A percentile compares a stretch with the other conserved stretches of the same genome.
Evolutionary conservation across 2,329 filamentous ascomycete species (phyloP).

Genomic region (Nigrospora sphaerica): DNA sequence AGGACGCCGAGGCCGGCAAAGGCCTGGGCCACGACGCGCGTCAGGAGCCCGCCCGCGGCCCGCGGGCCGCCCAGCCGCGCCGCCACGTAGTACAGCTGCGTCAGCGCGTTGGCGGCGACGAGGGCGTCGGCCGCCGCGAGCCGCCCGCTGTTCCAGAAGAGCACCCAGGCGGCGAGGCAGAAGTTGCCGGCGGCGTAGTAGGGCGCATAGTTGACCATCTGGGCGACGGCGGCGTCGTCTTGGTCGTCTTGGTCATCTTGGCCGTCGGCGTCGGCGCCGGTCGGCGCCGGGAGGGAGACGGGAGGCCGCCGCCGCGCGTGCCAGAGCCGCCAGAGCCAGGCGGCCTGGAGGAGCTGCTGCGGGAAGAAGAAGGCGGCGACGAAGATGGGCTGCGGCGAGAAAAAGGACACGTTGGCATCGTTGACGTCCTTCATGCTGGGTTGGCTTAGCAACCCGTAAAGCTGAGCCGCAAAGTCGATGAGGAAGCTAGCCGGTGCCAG

Average conservation of each 20-base stretch:
- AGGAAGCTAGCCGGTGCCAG: constrained; percentile 47
- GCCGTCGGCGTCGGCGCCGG: no score
- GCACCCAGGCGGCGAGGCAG: constrained; percentile 53
- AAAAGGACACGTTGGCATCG: constrained; percentile 50
- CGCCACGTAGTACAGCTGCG: constrained; percentile 47
- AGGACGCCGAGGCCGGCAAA: constrained; percentile 55
- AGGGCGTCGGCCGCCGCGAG: constrained; percentile 47
- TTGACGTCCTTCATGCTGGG: constrained; percentile 56
- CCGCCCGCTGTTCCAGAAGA: constrained; percentile 50
- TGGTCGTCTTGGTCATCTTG: constrained; percentile 24
- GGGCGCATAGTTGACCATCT: constrained; percentile 47
- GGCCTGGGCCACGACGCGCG: constrained; percentile 50
- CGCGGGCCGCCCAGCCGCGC: constrained; percentile 37
- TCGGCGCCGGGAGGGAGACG: no score
- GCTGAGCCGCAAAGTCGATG: constrained; percentile 50
- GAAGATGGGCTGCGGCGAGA: constrained; percentile 50
- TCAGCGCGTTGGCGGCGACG: constrained; percentile 46
- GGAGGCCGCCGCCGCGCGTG: no score
- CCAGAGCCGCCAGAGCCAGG: constrained; percentile 50
- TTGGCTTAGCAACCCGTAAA: constrained; percentile 48
- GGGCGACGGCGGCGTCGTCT: constrained; percentile 32
- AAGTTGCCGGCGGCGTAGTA: constrained; percentile 50
- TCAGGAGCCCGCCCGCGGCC: constrained; percentile 49
- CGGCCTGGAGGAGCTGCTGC: constrained; percentile 50
- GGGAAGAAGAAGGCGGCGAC: constrained; percentile 56